Percentiles rank a stretch among this genome's conserved stretches.
Evolutionary conservation across 306 rosid genomes (phyloP).

Genomic region (Vigna mungo): DNA sequence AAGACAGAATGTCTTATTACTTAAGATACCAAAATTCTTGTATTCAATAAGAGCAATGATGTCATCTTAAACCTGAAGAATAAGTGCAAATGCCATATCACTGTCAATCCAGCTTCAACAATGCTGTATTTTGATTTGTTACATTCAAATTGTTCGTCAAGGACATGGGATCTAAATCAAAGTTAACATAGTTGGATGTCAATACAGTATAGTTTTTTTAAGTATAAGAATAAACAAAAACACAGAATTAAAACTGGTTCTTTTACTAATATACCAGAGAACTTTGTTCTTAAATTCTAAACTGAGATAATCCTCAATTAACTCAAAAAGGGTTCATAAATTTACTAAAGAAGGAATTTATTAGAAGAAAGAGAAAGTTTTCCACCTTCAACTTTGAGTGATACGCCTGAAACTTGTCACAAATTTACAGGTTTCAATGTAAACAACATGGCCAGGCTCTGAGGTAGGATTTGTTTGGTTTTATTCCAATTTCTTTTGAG

Average conservation of each 20-base stretch:
- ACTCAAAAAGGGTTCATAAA: neutral
- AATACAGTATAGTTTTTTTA: neutral
- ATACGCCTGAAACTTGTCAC: neutral
- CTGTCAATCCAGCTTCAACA: neutral
- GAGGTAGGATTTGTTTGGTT: neutral
- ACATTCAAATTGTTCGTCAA: neutral
- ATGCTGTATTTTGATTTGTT: neutral
- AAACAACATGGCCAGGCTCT: neutral
- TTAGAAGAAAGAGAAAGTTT: neutral
- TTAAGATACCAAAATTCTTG: neutral
- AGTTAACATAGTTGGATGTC: neutral
- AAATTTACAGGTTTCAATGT: neutral
- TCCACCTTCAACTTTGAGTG: neutral
- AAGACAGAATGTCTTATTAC: neutral
- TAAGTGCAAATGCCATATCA: neutral
- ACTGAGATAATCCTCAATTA: neutral
- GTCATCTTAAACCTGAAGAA: neutral
- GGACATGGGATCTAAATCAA: neutral
- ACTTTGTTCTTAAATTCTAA: neutral
- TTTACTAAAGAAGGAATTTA: neutral
- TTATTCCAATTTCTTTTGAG: neutral
- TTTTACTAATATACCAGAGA: neutral
- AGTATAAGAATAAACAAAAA: neutral
- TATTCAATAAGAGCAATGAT: neutral
- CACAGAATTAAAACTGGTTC: neutral